Base-by-base conservation (phyloP, 1,284 basidiomycete genomes). In the Schizophyllum commune region DNA sequence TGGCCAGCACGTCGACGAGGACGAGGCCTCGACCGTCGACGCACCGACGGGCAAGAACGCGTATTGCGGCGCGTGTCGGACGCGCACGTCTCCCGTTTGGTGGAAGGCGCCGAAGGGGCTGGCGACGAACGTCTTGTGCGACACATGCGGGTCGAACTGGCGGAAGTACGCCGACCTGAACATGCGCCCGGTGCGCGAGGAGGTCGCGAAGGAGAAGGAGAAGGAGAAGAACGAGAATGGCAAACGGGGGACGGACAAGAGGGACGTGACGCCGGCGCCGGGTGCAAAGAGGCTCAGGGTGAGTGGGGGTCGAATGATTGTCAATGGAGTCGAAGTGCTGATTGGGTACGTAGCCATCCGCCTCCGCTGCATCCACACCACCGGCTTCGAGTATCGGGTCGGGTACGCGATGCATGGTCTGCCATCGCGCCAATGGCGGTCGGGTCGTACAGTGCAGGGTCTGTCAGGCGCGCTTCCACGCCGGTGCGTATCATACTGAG, bases 111-210 rank as follows among this genome's bases (percentile, higher is more conserved):
- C 91, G 4, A 89, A 91, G 71, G 85, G 87, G 52, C 80, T 95
- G 59, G 78, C 79, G 20, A 85, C 83, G 1, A 79, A 79, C 60
- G 80, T 93, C 55, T 82, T 95, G 65, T 94, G 93, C 72, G 89
- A 94, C 58, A 80, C 73, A 33, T 96, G 93, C 69, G 92, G 93
- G 58, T 79, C 80, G 47, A 86, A 84, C 66, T 96, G 92, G 86
- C 79, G 93, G 65, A 95, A 94, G 73, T 96, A 96, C 70, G 93
- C 92, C 0, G 92, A 95, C 67, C 75, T 92, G 53, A 90, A 88
- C 67, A 85, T 89, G 19, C 78, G 88, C 52, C 85, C 85, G 5
- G 67, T 84, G 32, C 80, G 89, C 21, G 91, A 92, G 61, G 89
- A 91, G 54, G 76, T 79, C 0, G 66, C 77, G 17, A 73, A 77